Base-by-base conservation (phyloP, 1,284 basidiomycete genomes). In the Tylopilus orsonianus region DNA sequence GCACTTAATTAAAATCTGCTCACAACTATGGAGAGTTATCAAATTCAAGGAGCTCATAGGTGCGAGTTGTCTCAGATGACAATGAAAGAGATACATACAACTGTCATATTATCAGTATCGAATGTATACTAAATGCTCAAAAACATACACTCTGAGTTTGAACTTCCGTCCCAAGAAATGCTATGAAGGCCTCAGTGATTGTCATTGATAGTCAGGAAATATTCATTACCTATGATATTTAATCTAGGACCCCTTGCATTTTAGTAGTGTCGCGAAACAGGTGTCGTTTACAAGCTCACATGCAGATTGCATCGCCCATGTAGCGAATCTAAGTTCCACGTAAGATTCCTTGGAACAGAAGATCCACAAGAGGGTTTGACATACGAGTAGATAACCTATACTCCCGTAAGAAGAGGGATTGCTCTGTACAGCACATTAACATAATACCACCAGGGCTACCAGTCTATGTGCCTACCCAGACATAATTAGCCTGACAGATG, bases 401-500 rank as follows among this genome's bases (percentile, higher is more conserved):
- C 16, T 41, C 20, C 39, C 39, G n/a, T 27, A 29, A 26, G 12
- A 41, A 27, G 20, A 3, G 12, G 26, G 39, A 14, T 29, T 18
- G 7, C 19, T 29, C 39, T 41, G 8, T 13, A 14, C 19, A 29
- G 9, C 1, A 19, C 7, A 41, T 29, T n/a, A 40, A 24, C 1
- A 33, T 16, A 18, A 7, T 18, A n/a, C 12, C 32, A 33, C n/a
- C 5, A 33, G 32, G 16, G 9, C 16, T n/a, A 18, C 18, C 1
- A n/a, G 6, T 4, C 32, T 8, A 14, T 8, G 5, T 3, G 6
- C 27, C n/a, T 29, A 40, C 26, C 39, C 59, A 62, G 16, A 60
- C 2, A 23, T 49, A 9, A n/a, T 60, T 24, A 4, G 52, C 27
- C 59, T 62, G n/a, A 19, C 41, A 4, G 12, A 27, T 39, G 3